Conservation (phyloP, 148 eudicot genomes). For the Pharnaceum exiguum region DNA sequence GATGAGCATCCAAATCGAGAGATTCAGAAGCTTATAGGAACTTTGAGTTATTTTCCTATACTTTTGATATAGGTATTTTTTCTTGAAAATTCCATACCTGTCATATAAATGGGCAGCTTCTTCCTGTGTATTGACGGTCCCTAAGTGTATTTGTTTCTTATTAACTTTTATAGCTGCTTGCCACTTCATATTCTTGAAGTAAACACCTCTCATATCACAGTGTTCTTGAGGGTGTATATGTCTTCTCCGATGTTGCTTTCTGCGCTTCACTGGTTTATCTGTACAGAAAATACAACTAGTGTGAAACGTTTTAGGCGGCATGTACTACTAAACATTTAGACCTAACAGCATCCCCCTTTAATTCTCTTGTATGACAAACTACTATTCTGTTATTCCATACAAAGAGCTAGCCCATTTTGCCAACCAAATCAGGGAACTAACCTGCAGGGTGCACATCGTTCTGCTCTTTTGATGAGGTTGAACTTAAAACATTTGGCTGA, state of each 20-base stretch:
- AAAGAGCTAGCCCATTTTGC: too few relatives aligned
- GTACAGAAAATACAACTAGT: neutral
- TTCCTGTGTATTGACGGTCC: conserved; percentile 74
- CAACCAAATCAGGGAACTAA: conserved; percentile 2
- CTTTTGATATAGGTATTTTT: too few relatives aligned
- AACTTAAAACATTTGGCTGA: conserved; percentile 19
- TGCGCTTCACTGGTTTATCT: conserved; percentile 56
- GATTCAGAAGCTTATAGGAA: too few relatives aligned
- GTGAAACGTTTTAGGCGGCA: neutral
- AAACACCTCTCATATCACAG: conserved; percentile 69
- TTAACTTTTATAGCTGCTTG: conserved; percentile 98
- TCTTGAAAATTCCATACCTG: conserved; percentile 53
- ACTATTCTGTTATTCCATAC: neutral
- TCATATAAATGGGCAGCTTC: conserved; percentile 92
- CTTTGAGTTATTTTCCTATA: too few relatives aligned
- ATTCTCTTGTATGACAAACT: too few relatives aligned
- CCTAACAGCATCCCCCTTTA: too few relatives aligned
- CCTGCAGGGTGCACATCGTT: conserved; percentile 8
- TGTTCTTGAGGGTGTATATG: conserved; percentile 48
- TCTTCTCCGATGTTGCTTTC: conserved; percentile 72
- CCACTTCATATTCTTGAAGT: conserved; percentile 90
- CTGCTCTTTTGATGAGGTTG: conserved; percentile 19
- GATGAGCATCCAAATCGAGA: too few relatives aligned
- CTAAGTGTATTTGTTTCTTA: conserved; percentile 92
- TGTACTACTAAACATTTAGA: too few relatives aligned